Base-by-base conservation (phyloP, 1,284 basidiomycete genomes). In the Irpex sp. region DNA sequence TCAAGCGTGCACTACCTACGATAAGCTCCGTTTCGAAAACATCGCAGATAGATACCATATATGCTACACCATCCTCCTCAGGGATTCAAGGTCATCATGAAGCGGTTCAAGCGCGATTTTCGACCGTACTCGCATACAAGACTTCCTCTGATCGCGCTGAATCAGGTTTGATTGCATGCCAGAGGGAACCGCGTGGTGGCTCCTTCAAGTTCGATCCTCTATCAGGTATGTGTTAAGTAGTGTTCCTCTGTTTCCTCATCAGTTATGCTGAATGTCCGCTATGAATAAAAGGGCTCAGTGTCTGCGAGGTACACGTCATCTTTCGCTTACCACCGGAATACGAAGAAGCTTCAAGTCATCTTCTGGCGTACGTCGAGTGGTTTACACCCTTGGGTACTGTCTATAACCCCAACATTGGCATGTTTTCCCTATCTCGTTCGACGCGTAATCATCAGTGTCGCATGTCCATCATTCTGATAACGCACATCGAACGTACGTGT, bases 281-380 rank as follows among this genome's bases (percentile, higher is more conserved):
- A 28, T 5, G 23, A 45, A 45, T 14, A 49, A n/a, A n/a, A 68
- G 66, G 56, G 14, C 57, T 68, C 7, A 8, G 28, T 12, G 65
- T 67, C 4, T 66, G 63, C 7, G 67, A 61, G 18, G 64, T 69
- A 1, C 58, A 60, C 16, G 63, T 60, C 2, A 60, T 66, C 6
- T 67, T 68, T 45, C 18, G 28, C 2, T 56, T 57, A 0, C 59
- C 64, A 2, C 18, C 56, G 5, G 47, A 63, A 14, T 55, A 52
- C 23, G 33, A 12, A 5, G 21, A 16, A 8, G 57, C 53, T 0
- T 28, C 54, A 18, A 53, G 39, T 18, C 42, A 61, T 10, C 63
- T 64, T 2, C 54, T 68, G 2, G 68, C 67, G 9, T 71, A 67
- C 45, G 62, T 71, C 14, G 65, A 72, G 51, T 71, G 68, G 68